Conservation (phyloP, 2,329 filamentous ascomycete genomes). For the Colletotrichum coccodes region DNA sequence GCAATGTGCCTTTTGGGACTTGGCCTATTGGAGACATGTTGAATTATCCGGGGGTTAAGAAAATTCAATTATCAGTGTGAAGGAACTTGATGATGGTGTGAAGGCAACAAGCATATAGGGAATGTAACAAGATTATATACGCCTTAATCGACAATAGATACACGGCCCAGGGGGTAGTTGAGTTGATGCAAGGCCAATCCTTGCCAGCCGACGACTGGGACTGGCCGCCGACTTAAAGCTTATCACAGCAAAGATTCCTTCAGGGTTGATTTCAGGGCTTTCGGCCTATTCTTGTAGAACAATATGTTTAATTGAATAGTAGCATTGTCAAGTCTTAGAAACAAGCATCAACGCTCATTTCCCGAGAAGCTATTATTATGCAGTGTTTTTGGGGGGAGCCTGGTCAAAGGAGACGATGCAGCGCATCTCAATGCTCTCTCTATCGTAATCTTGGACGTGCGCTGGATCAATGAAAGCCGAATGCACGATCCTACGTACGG, state of each 20-base stretch:
- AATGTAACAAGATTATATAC: background rate
- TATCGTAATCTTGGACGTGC: constrained; percentile 72
- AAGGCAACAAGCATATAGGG: background rate
- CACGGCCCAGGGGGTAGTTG: background rate
- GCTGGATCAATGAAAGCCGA: constrained; percentile 82
- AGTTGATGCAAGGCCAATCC: background rate
- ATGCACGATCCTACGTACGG: constrained; percentile 72
- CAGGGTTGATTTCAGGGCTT: no score
- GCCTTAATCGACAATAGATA: no score
- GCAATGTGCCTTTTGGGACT: background rate
- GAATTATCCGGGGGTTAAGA: background rate
- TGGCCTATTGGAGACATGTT: background rate
- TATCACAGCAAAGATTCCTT: no score
- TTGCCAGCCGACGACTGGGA: background rate
- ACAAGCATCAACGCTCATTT: background rate
- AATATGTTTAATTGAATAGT: no score
- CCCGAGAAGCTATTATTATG: background rate
- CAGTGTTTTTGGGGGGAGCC: background rate
- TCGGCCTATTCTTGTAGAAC: no score
- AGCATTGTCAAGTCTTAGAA: no score
- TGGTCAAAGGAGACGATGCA: background rate
- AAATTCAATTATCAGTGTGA: background rate
- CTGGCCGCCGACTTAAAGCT: no score
- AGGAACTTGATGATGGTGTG: background rate
- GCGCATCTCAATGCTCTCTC: constrained; percentile 89